Evolutionary conservation across 805 yeast species (phyloP).

Genomic region (Diddensiella transvaalensis): DNA sequence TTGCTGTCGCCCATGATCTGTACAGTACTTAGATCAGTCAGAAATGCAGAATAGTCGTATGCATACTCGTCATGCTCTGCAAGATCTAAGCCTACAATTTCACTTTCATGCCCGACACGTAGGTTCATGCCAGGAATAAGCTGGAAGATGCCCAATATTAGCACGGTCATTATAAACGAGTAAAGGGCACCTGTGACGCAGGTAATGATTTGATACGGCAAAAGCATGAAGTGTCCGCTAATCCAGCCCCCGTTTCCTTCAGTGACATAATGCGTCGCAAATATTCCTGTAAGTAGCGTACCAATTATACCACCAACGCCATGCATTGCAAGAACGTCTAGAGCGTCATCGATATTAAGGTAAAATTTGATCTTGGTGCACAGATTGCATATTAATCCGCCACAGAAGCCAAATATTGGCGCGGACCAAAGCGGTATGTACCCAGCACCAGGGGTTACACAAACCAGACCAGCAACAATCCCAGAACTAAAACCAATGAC

Average conservation of each 20-base stretch:
- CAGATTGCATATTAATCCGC: constrained; percentile 75
- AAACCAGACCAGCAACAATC: constrained; percentile 88
- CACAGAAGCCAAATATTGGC: constrained; percentile 65
- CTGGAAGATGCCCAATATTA: constrained; percentile 65
- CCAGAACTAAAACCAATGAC: constrained; percentile 94
- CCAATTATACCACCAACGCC: constrained; percentile 89
- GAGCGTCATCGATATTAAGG: constrained; percentile 84
- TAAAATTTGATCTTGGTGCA: constrained; percentile 76
- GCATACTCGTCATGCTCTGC: constrained; percentile 91
- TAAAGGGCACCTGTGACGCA: constrained; percentile 66
- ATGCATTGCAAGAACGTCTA: constrained; percentile 89
- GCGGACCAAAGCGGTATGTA: constrained; percentile 84
- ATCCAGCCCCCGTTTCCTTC: constrained; percentile 79
- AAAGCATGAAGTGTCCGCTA: constrained; percentile 75
- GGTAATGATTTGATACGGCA: constrained; percentile 86
- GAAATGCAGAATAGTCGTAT: constrained; percentile 34
- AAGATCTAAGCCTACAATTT: constrained; percentile 81
- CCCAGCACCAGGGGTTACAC: constrained; percentile 97
- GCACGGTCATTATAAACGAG: constrained; percentile 69
- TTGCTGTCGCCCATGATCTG: not conserved
- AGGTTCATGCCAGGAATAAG: constrained; percentile 75
- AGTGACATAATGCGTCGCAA: constrained; percentile 69
- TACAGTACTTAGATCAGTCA: not conserved
- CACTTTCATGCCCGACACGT: constrained; percentile 83
- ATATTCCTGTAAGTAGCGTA: constrained; percentile 79